These are phyloP conservation scores for Aureobasidium sp. DNA, from an alignment of 2,329 filamentous ascomycete species.

Conservation along the genomic window DNA sequence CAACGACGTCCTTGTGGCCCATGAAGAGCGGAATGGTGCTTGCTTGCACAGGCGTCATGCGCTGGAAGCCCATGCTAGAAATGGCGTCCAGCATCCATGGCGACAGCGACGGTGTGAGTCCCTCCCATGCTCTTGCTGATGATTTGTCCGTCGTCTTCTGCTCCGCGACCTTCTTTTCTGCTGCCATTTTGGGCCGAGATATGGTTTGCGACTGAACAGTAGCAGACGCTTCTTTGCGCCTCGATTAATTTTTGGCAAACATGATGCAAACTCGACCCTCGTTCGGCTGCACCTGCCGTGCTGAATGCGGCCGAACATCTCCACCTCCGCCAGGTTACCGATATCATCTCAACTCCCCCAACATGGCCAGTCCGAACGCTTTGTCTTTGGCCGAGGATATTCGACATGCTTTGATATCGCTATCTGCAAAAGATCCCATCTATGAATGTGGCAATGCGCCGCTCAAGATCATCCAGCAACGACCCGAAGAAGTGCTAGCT, in stretches of 20 bases:
- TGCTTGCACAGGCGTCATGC: constrained; percentile 92
- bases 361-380: background rate
- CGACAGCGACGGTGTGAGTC: constrained; percentile 60
- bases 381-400: background rate
- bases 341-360: background rate
- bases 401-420: background rate
- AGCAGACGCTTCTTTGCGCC: background rate
- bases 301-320: background rate
- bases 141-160: constrained; percentile 17
- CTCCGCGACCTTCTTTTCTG: background rate
- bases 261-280: constrained; percentile 10
- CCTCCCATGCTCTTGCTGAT: constrained; percentile 55
- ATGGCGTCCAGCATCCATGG: constrained; percentile 84
- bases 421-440: constrained; percentile 25
- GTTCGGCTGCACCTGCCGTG: constrained; percentile 10
- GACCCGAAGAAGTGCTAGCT: constrained; percentile 46
- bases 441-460: constrained; percentile 35
- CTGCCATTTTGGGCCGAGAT: background rate
- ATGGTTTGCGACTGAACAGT: background rate
- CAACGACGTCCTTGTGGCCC: constrained; percentile 84
- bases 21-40: constrained; percentile 83
- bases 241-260: constrained; percentile 7
- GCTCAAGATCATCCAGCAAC: constrained; percentile 28
- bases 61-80: constrained; percentile 71
- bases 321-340: background rate